phyloP scores from a whole-genome alignment of 768 basidiomycete species.

The Leccinum boreale region DNA sequence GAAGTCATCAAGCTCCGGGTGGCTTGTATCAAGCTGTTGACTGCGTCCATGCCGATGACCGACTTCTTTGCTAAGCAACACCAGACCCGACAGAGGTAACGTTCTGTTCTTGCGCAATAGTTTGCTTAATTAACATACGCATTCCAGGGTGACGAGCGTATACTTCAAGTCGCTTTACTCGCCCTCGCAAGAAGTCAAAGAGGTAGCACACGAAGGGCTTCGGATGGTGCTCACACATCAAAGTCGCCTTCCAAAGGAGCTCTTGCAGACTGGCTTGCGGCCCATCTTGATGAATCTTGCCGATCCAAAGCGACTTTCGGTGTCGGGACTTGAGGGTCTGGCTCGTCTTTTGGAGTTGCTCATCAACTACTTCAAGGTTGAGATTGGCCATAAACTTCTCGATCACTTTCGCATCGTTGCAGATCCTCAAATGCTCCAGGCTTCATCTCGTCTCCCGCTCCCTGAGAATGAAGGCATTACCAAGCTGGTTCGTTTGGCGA shows the following conservation, averaged over 20 bases:
- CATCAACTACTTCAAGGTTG: constrained; percentile 99
- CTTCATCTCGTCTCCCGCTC: constrained; percentile 74
- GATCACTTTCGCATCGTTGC: constrained; percentile 95
- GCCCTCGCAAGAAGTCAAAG: constrained; percentile 84
- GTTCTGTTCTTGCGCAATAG: not conserved
- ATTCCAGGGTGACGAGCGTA: constrained; percentile 78
- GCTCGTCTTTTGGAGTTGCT: constrained; percentile 90
- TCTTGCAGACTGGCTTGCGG: constrained; percentile 90
- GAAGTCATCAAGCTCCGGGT: constrained; percentile 90
- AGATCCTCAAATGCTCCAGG: constrained; percentile 79
- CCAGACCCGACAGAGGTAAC: constrained; percentile 80
- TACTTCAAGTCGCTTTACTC: constrained; percentile 99
- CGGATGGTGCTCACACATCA: constrained; percentile 87
- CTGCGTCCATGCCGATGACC: constrained; percentile 91
- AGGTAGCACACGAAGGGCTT: constrained; percentile 92
- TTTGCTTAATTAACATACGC: constrained; percentile 4
- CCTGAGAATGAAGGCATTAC: constrained; percentile 88
- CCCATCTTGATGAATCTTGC: constrained; percentile 98
- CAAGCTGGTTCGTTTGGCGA: constrained; percentile 91
- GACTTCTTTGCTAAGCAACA: constrained; percentile 89
- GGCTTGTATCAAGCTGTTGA: constrained; percentile 88
- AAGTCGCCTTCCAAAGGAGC: constrained; percentile 88
- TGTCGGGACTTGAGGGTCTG: constrained; percentile 88
- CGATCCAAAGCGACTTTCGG: constrained; percentile 90
- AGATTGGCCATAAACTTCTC: constrained; percentile 95